These are phyloP conservation scores for Serendipita vermifera DNA, from an alignment of 768 basidiomycete genomes.

Conservation along the genomic window DNA sequence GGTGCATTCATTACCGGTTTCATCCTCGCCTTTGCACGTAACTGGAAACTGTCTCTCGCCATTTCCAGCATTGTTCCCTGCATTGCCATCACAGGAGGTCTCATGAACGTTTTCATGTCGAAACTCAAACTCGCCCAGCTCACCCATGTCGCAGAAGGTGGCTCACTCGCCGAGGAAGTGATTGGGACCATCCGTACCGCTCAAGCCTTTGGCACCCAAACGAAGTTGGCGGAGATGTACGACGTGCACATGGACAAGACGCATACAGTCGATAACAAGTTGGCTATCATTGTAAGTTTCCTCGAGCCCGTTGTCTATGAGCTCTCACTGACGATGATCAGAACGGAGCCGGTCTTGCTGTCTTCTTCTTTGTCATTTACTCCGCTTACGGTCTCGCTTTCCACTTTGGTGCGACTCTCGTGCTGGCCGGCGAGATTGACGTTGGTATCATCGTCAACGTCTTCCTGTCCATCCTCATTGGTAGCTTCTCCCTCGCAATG, in stretches of 20 bases:
- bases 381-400: constrained; percentile 70
- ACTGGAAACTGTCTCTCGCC: constrained; percentile 76
- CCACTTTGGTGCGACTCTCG: constrained; percentile 77
- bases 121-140: constrained; percentile 35
- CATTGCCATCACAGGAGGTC: constrained; percentile 55
- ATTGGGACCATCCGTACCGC: constrained; percentile 81
- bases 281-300: constrained; percentile 46
- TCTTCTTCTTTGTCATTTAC: constrained; percentile 80
- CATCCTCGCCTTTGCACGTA: constrained; percentile 44
- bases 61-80: constrained; percentile 72
- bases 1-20: constrained; percentile 71
- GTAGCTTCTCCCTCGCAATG: constrained; percentile 76
- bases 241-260: constrained; percentile 45
- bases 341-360: constrained; percentile 39
- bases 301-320: too few species aligned
- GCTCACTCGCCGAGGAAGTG: constrained; percentile 82
- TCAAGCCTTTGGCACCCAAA: constrained; percentile 81
- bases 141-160: constrained; percentile 62
- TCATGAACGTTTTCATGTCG: constrained; percentile 59
- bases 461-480: constrained; percentile 71
- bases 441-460: constrained; percentile 73
- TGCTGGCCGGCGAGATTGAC: constrained; percentile 47
- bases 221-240: constrained; percentile 49
- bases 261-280: constrained; percentile 40
- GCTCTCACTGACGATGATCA: too few species aligned